These are phyloP conservation scores for Arthonia radiata DNA, from an alignment of 495 filamentous ascomycete species.

Conservation along the genomic window DNA sequence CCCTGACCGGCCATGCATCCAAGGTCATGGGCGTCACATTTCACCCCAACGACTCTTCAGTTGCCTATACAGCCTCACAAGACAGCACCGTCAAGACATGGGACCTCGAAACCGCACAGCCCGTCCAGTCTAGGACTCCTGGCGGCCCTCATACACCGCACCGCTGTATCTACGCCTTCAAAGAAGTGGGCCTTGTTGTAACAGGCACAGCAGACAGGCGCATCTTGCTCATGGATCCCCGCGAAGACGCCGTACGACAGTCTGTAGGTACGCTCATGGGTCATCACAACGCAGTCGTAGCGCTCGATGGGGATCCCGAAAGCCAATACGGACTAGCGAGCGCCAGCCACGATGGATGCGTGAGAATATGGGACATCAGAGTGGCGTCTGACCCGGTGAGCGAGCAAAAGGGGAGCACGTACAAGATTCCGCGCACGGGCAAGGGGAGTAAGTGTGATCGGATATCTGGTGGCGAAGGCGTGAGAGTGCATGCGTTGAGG, in stretches of 20 bases:
- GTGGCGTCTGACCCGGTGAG: conserved; percentile 22
- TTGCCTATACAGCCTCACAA: conserved; percentile 70
- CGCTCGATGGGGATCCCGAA: conserved; percentile 40
- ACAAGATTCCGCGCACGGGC: conserved; percentile 19
- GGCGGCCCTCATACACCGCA: no score
- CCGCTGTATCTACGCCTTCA: no score
- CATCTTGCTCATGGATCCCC: conserved; percentile 75
- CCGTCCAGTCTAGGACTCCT: conserved; percentile 51
- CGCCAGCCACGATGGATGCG: conserved; percentile 71
- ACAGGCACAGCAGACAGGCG: conserved; percentile 67
- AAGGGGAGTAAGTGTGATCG: conserved; percentile 24
- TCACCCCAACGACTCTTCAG: conserved; percentile 56
- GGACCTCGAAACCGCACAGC: conserved; percentile 53
- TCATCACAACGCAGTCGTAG: conserved; percentile 61
- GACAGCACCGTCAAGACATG: conserved; percentile 79
- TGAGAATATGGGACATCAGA: conserved; percentile 79
- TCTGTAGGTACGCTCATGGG: conserved; percentile 60
- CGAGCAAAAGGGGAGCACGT: conserved; percentile 23
- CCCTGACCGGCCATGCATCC: conserved; percentile 44
- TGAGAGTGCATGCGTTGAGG: conserved; percentile 71
- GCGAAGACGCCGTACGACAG: conserved; percentile 15
- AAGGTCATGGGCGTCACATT: conserved; percentile 57
- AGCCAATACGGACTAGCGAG: conserved; percentile 61
- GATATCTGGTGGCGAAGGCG: conserved; percentile 42
- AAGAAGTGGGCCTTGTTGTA: conserved; percentile 33